Base-by-base conservation (phyloP, 176 grass and related monocot species). In the Coix lacrymajobi region DNA sequence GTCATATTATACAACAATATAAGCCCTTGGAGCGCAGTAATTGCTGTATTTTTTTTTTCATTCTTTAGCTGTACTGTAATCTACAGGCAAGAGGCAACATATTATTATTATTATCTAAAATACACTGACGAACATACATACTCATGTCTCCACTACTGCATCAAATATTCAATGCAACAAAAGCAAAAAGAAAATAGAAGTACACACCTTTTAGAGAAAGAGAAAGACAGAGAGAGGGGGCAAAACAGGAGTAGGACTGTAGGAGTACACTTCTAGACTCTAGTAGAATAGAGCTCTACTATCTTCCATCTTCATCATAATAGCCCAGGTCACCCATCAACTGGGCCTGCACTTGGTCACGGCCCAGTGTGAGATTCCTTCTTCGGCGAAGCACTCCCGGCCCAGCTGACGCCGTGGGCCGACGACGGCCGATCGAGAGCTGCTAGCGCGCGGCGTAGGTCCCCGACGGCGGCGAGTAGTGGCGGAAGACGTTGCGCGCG, bases 401-500 rank as follows among this genome's bases (percentile, higher is more conserved):
- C 48, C 46, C 40, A 56, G 5, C 44, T 37, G 37, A 8, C 11
- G 16, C 1, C 0, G 4, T 16, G 32, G 24, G 26, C 32, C 39
- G n/a, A n/a, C n/a, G n/a, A n/a, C n/a, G n/a, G n/a, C 2, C 11
- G 14, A 58, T 19, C 0, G 8, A 41, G 46, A 20, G 30, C 43
- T n/a, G n/a, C n/a, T 67, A 41, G 74, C 16, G 51, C 10, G 11
- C 54, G 28, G 52, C 7, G 65, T 22, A 29, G 26, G 40, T 25
- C 11, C 11, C 11, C 57, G 17, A 9, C n/a, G 76, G 8, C 19
- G 71, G 15, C 4, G 90, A 79, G 83, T 94, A 91, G 70, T 88
- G 89, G 34, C 87, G 83, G 76, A 96, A 96, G 83, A 92, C 78
- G 66, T 81, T 94, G 72, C 91, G 84, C 14, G 97, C 97, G 58